A percentile compares a stretch with the other conserved stretches of the same genome.
Conservation (phyloP, 257 asterid species). For the Scutellaria baicalensis region DNA sequence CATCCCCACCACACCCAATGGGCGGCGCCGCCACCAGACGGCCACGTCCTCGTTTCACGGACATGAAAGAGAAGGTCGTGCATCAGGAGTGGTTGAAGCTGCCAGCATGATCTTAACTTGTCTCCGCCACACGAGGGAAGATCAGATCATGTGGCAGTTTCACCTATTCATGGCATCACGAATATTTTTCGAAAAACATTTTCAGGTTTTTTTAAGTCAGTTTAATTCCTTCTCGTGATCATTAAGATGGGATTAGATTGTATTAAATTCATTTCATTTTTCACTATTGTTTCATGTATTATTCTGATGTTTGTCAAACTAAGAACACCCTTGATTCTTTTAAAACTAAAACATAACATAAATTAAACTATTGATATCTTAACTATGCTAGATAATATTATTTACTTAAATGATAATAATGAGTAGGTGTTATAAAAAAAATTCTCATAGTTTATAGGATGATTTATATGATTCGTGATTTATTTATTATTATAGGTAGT, state of each 20-base stretch:
- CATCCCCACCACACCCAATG: background rate
- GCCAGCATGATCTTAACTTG: constrained; percentile 67
- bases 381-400: too few relatives aligned
- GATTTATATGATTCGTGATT: too few relatives aligned
- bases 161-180: constrained; percentile 34
- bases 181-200: background rate
- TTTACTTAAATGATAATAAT: too few relatives aligned
- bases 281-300: background rate
- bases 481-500: too few relatives aligned
- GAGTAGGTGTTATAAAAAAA: too few relatives aligned
- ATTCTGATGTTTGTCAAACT: too few relatives aligned
- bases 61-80: constrained; percentile 13
- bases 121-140: constrained; percentile 4
- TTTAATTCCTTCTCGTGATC: background rate
- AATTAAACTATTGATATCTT: too few relatives aligned
- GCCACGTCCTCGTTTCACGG: background rate
- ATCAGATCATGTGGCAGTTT: constrained; percentile 44
- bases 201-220: background rate
- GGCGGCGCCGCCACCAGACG: background rate
- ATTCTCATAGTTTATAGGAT: too few relatives aligned
- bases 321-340: too few relatives aligned
- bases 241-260: background rate
- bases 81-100: constrained; percentile 49
- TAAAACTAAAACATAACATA: too few relatives aligned
- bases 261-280: too few relatives aligned